Base-by-base conservation (phyloP, 768 basidiomycete genomes). In the Leccinum variicolor region DNA sequence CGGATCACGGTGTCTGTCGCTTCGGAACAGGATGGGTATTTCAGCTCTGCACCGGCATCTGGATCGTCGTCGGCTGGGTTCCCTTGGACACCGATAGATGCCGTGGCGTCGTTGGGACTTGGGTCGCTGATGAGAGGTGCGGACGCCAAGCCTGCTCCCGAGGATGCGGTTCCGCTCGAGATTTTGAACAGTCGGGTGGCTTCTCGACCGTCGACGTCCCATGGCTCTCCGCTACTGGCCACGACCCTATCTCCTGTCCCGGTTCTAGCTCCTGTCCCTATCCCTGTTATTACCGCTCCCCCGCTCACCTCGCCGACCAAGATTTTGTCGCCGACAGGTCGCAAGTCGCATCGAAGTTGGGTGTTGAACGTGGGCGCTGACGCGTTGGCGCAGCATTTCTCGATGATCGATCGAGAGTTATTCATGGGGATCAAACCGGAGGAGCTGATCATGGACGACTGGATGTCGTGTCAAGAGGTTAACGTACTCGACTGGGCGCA, bases 351-450 rank as follows among this genome's bases (percentile, higher is more conserved):
- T 66, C 84, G 82, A 9, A 92, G 89, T 3, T 94, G 89, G 75
- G 78, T 94, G 52, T 75, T 92, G n/a, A 71, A 67, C 29, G 77
- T 81, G 67, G 77, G 83, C 6, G 83, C 89, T 1, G 83, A 84
- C 36, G 73, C 73, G 5, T 70, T 97, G 33, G 89, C 89, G 1
- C 79, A 85, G 53, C 90, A 94, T 64, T 90, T 95, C 65, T 81
- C 88, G 7, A 87, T 92, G 81, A 92, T 96, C 61, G 93, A 96
- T 61, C 81, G 90, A 25, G 93, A 95, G 63, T 74, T 95, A 54
- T 92, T 94, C 69, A 84, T 90, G 71, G 81, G 83, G 13, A 80
- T 96, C 70, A 88, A 87, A 63, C 94, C 94, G 66, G 91, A 94
- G 66, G 94, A 96, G 65, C 78, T 94, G n/a, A 84, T 92, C 39